phyloP scores from a whole-genome alignment of 2,329 filamentous ascomycete genomes.

The Epichloe festucae region DNA sequence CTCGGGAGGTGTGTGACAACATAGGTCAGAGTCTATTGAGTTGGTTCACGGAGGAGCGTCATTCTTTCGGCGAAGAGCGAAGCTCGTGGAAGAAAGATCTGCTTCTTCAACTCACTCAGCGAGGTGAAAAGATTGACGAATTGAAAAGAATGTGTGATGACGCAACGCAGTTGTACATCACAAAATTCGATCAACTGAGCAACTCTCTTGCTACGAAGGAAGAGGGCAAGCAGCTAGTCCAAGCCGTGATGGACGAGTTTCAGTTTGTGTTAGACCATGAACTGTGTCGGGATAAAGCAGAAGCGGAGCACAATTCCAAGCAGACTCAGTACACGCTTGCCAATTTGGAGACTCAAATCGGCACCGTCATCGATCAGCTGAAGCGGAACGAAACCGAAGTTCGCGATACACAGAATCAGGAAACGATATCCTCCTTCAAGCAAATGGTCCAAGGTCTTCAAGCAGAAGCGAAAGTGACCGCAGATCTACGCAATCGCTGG shows the following conservation, averaged over 20 bases:
- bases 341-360: slow-evolving; percentile 11
- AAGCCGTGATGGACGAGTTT: slow-evolving; percentile 10
- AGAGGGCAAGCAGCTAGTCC: slow-evolving; percentile 9
- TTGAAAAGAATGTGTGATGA: neutral
- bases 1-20: neutral
- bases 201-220: slow-evolving; percentile 2
- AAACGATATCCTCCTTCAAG: slow-evolving; percentile 5
- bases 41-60: neutral
- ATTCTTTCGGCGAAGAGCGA: neutral
- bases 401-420: neutral
- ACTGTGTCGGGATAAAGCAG: slow-evolving; percentile 11
- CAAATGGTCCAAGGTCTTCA: slow-evolving; percentile 13
- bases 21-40: neutral
- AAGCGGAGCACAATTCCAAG: slow-evolving; percentile 8
- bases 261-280: slow-evolving; percentile 11
- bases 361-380: slow-evolving; percentile 11
- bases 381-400: neutral
- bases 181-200: slow-evolving; percentile 1
- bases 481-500: slow-evolving; percentile 14
- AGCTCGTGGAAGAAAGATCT: slow-evolving; percentile 3
- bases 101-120: neutral
- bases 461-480: slow-evolving; percentile 8
- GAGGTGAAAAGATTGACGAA: slow-evolving; percentile 1
- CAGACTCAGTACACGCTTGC: slow-evolving; percentile 7
- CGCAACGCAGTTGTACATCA: neutral